Conservation (phyloP, 1,284 basidiomycete genomes). For the Trichosporon inkin region DNA sequence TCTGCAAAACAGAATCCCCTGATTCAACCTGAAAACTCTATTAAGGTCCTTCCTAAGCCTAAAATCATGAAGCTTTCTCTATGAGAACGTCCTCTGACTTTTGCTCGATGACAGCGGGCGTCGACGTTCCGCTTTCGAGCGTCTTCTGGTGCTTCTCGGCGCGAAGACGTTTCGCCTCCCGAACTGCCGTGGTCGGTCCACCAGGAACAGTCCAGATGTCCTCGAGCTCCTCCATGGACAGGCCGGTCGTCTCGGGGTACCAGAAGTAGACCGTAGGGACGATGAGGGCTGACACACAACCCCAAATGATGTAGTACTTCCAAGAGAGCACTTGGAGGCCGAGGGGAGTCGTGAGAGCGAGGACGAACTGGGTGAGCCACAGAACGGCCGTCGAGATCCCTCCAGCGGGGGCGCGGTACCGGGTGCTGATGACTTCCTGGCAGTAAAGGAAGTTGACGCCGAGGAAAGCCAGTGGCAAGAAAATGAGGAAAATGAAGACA, state of each 20-base stretch:
- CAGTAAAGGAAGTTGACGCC: conserved; percentile 36
- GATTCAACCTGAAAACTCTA: no score
- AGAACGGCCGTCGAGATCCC: conserved; percentile 32
- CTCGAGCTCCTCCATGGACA: conserved; percentile 36
- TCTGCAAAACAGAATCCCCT: no score
- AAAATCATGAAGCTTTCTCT: conserved; percentile 6
- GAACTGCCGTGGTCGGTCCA: conserved; percentile 7
- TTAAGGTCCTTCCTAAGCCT: not conserved
- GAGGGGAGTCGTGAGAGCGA: conserved; percentile 28
- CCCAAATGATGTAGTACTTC: conserved; percentile 32
- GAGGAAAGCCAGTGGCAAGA: conserved; percentile 35
- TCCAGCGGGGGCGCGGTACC: conserved; percentile 33
- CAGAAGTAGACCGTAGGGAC: conserved; percentile 34
- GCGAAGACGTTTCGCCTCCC: conserved; percentile 16
- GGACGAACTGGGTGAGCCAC: conserved; percentile 31
- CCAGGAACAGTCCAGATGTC: conserved; percentile 15
- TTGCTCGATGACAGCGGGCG: not conserved
- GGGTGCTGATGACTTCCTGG: conserved; percentile 34
- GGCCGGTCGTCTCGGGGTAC: conserved; percentile 36
- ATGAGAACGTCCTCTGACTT: not conserved
- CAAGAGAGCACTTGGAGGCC: conserved; percentile 27
- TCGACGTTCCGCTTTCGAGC: not conserved
- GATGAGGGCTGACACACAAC: conserved; percentile 15
- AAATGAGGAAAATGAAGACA: conserved; percentile 34
- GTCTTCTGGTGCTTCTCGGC: conserved; percentile 1